A percentile compares a stretch with the other conserved stretches of the same genome.
phyloP scores from a whole-genome alignment of 2,329 filamentous ascomycete genomes.

The Phyllosticta capitalensis region DNA sequence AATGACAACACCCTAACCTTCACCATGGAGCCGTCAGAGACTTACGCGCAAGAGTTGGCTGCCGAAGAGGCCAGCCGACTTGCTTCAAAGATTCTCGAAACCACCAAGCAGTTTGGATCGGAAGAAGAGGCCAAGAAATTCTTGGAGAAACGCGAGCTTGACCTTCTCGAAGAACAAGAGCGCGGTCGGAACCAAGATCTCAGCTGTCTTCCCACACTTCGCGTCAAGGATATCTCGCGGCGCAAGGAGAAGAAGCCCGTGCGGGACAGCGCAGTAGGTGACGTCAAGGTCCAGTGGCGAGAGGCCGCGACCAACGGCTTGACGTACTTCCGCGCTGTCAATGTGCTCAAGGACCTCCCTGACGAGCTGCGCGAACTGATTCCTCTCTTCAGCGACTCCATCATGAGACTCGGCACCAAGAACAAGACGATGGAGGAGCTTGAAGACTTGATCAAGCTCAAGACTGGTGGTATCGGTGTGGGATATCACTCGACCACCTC shows the following conservation, averaged over 20 bases:
- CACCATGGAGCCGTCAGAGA: constrained; percentile 80
- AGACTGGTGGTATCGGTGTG: constrained; percentile 82
- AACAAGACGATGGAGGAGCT: constrained; percentile 86
- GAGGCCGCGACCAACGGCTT: constrained; percentile 91
- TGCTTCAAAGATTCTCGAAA: constrained; percentile 62
- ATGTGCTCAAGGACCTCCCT: constrained; percentile 67
- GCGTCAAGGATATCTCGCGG: constrained; percentile 81
- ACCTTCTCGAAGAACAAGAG: constrained; percentile 72
- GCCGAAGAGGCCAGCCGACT: constrained; percentile 69
- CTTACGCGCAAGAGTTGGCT: constrained; percentile 63
- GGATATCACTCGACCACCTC: constrained; percentile 76
- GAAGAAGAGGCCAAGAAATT: constrained; percentile 61
- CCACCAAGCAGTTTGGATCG: constrained; percentile 58
- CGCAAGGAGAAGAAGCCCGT: constrained; percentile 65
- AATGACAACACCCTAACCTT: constrained; percentile 83
- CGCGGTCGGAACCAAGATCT: constrained; percentile 77
- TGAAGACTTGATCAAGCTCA: constrained; percentile 91
- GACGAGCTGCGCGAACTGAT: constrained; percentile 76
- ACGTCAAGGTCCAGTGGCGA: constrained; percentile 73
- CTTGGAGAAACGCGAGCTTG: constrained; percentile 68
- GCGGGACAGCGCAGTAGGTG: constrained; percentile 46
- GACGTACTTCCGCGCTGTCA: constrained; percentile 90
- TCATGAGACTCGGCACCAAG: constrained; percentile 88
- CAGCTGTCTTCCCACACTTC: constrained; percentile 76
- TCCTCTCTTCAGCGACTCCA: constrained; percentile 81